Conservation (phyloP, 2,329 filamentous ascomycete genomes). For the Fusarium tupiense region DNA sequence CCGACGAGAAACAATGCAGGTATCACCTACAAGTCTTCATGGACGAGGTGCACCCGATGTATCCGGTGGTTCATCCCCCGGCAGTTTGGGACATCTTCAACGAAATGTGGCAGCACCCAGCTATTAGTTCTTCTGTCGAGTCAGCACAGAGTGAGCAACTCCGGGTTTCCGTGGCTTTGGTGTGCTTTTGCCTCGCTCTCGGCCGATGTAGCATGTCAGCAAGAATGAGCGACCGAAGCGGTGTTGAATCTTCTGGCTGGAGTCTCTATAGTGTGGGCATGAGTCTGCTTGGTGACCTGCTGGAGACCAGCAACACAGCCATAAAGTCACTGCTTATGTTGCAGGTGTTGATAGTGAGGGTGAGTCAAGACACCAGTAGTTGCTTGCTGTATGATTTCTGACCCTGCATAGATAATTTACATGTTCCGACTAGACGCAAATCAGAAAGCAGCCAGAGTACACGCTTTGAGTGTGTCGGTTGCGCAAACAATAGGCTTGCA, state of each 20-base stretch:
- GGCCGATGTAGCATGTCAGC: constrained; percentile 30
- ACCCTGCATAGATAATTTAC: constrained; percentile 18
- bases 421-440: constrained; percentile 32
- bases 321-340: constrained; percentile 26
- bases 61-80: constrained; percentile 22
- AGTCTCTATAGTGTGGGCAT: constrained; percentile 24
- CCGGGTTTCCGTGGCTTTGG: constrained; percentile 23
- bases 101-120: constrained; percentile 28
- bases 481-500: constrained; percentile 28
- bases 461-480: constrained; percentile 19
- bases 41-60: constrained; percentile 28
- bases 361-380: not conserved
- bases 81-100: constrained; percentile 27
- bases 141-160: constrained; percentile 8
- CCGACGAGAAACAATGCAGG: constrained; percentile 22
- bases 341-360: constrained; percentile 24
- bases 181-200: constrained; percentile 30
- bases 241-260: constrained; percentile 29
- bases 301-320: constrained; percentile 27
- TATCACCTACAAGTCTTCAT: constrained; percentile 21
- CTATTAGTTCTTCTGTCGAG: constrained; percentile 5
- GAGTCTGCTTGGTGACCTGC: constrained; percentile 14
- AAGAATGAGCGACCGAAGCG: constrained; percentile 24
- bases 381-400: not conserved
- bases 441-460: constrained; percentile 22